These are phyloP conservation scores for Cryptococcus sp. DNA, from an alignment of 1,284 basidiomycete species.

Conservation along the genomic window DNA sequence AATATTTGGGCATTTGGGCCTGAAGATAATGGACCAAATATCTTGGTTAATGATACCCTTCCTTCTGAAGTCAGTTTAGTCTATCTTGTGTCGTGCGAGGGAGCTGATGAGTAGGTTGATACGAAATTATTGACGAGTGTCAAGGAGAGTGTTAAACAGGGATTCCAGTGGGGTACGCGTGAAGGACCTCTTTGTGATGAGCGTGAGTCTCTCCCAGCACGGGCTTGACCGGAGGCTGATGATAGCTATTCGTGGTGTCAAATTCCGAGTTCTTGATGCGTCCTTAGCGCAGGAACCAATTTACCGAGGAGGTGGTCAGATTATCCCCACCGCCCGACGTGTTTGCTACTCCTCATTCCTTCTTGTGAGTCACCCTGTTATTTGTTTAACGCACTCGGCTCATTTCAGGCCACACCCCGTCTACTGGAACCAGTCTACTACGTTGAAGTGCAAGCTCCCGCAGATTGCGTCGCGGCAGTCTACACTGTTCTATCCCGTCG, in stretches of 20 bases:
- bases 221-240: not conserved
- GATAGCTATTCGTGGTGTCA: slow-evolving; percentile 93
- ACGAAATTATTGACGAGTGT: slow-evolving; percentile 86
- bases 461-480: slow-evolving; percentile 96
- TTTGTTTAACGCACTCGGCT: not conserved
- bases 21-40: slow-evolving; percentile 88
- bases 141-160: slow-evolving; percentile 94
- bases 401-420: slow-evolving; percentile 71
- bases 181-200: slow-evolving; percentile 98
- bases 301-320: slow-evolving; percentile 95
- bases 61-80: slow-evolving; percentile 69
- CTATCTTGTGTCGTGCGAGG: not conserved
- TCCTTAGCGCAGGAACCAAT: slow-evolving; percentile 90
- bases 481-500: slow-evolving; percentile 95
- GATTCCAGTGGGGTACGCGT: slow-evolving; percentile 97
- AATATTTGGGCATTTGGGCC: slow-evolving; percentile 99
- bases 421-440: slow-evolving; percentile 97
- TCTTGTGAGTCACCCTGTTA: slow-evolving; percentile 59
- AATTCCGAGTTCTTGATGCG: slow-evolving; percentile 92
- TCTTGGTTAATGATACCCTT: slow-evolving; percentile 91
- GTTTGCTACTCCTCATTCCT: slow-evolving; percentile 99
- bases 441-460: slow-evolving; percentile 95
- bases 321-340: slow-evolving; percentile 93
- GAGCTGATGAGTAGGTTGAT: slow-evolving; percentile 60
- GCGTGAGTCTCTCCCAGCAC: slow-evolving; percentile 59